These are phyloP conservation scores for Glycyrrhiza uralensis DNA, from an alignment of 306 rosid species.

Conservation along the genomic window DNA sequence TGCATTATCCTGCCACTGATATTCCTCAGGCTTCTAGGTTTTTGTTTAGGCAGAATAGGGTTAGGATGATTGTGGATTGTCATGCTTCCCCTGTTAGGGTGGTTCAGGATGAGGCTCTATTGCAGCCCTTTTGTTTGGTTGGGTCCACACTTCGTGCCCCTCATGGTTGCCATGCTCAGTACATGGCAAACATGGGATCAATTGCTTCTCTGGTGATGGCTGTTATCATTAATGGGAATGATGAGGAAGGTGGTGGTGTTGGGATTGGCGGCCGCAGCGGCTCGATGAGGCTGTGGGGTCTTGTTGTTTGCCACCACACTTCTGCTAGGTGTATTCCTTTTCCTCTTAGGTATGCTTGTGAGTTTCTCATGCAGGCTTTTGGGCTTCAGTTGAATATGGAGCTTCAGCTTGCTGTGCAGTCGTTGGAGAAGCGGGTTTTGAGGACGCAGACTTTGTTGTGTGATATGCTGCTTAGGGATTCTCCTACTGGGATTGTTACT, in stretches of 20 bases:
- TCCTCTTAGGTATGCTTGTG: constrained; percentile 91
- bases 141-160: constrained; percentile 96
- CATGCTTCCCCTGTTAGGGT: constrained; percentile 65
- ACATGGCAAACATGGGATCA: constrained; percentile 97
- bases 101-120: constrained; percentile 67
- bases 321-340: constrained; percentile 83
- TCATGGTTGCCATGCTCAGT: constrained; percentile 92
- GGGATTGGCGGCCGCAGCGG: constrained; percentile 50
- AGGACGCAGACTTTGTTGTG: constrained; percentile 92
- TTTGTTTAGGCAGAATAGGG: constrained; percentile 93
- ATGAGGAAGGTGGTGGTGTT: constrained; percentile 51
- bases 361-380: constrained; percentile 95
- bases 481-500: constrained; percentile 82
- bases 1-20: constrained; percentile 95
- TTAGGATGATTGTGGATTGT: constrained; percentile 95
- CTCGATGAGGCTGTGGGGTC: constrained; percentile 82
- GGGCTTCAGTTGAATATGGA: constrained; percentile 95
- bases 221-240: constrained; percentile 77
- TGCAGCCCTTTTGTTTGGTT: constrained; percentile 86
- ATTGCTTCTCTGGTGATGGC: constrained; percentile 87
- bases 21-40: constrained; percentile 98
- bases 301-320: constrained; percentile 97
- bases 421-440: constrained; percentile 80
- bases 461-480: constrained; percentile 94
- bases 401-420: constrained; percentile 69